Base-by-base conservation (phyloP, 73 alveolate genomes). In the Stentor coeruleus region DNA sequence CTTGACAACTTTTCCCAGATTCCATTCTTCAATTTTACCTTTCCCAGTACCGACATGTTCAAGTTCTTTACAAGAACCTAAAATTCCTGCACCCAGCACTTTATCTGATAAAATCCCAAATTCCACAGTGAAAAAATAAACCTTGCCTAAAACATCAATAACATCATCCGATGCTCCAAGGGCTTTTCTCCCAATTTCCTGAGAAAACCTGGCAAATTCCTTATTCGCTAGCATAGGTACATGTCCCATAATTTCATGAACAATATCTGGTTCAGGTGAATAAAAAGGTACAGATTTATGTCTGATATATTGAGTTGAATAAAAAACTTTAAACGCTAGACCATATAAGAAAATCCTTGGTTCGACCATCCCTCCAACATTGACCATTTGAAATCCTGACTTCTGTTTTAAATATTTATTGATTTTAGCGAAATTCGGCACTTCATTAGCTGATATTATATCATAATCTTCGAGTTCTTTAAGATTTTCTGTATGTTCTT, bases 331-430 rank as follows among this genome's bases (percentile, higher is more conserved):
- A 81, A 88, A 93, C 11, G 95, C 98, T 1, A 93, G 88, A 4
- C 95, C 94, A 74, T 93, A 91, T 83, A 93, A 84, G 76, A 93
- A 93, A 59, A 88, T 95, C 82, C 98, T 88, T 77, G 93, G 81
- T 60, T 89, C 75, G 42, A 93, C 59, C 30, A 91, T 59, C 3
- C 98, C 98, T 59, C 92, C 94, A 1, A 91, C 94, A 31, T 95
- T 91, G 76, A 85, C 85, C 31, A 93, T 14, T 60, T 93, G 88
- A 90, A 94, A 93, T 42, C 96, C 94, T 3, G 97, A 91, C 59
- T 86, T 77, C 1, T 83, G 58, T 40, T 83, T n/a, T 4, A 93
- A 58, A 66, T 74, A 91, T 20, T 74, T 33, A n/a, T 94, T 88
- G 2, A 93, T 91, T 39, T 91, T 95, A 38, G 85, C 80, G 20